Percentiles rank a stretch among this genome's conserved stretches.
These are phyloP conservation scores for Noccaea bulbosa DNA, from an alignment of 345 rosid species.

Conservation along the genomic window DNA sequence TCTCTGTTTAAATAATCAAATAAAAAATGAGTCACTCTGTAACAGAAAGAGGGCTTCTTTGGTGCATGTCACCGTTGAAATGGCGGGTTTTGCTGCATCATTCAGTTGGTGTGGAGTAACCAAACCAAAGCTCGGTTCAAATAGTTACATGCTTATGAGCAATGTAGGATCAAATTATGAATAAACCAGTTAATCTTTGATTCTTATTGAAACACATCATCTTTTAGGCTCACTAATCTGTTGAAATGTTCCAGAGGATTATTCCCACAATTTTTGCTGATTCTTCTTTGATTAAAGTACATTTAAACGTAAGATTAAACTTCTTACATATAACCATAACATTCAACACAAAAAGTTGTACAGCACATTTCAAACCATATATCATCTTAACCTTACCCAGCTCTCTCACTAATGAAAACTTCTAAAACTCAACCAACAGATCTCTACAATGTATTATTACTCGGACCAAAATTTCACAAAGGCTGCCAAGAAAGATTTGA, in stretches of 20 bases:
- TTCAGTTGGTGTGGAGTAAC: constrained; percentile 37
- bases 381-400: constrained; percentile 27
- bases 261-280: not conserved
- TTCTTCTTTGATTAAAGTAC: not conserved
- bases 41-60: constrained; percentile 45
- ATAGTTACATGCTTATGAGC: constrained; percentile 8
- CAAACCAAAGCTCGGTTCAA: constrained; percentile 29
- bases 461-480: constrained; percentile 82
- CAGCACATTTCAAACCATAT: constrained; percentile 25
- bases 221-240: not conserved
- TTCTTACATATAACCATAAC: constrained; percentile 20
- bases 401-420: constrained; percentile 28
- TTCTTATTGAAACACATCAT: not conserved
- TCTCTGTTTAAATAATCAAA: constrained; percentile 28
- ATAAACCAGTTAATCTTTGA: constrained; percentile 4
- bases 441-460: constrained; percentile 44
- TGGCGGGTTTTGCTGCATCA: constrained; percentile 41
- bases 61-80: constrained; percentile 44
- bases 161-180: constrained; percentile 2
- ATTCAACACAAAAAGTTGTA: constrained; percentile 25
- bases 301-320: constrained; percentile 18
- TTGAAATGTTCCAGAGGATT: not conserved
- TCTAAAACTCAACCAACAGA: constrained; percentile 14
- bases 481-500: constrained; percentile 61
- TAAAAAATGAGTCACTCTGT: constrained; percentile 22